Base-by-base conservation (phyloP, 2,329 filamentous ascomycete species). In the Pseudocercospora macadamiae region DNA sequence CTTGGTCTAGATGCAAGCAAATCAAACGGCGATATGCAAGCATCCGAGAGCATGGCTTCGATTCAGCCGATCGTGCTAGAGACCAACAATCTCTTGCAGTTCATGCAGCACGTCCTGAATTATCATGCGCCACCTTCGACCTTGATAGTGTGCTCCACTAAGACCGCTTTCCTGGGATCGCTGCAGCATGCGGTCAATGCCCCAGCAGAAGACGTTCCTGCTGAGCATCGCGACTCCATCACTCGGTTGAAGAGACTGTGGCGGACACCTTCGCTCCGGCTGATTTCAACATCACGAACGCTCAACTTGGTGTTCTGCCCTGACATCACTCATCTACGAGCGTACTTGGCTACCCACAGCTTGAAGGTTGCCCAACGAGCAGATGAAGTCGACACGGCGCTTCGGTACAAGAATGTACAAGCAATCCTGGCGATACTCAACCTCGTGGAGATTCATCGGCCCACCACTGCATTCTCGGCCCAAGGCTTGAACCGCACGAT, bases 261-360 rank as follows among this genome's bases (percentile, higher is more conserved):
- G 30, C n/a, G 57, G 4, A 55, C 51, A 4, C 83, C 87, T 25
- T 86, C 89, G 0, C 83, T 96, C 12, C 82, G 86, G 55, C 83
- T 90, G 62, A 79, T 93, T 25, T 84, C 87, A 47, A 82, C 83
- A 3, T 88, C 90, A 6, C 83, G 86, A 26, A 85, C 87, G 67
- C 82, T 96, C 62, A 85, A 84, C 55, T 74, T 93, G 7, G 77
- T 85, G 32, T 97, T 96, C 75, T 83, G 86, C 55, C 86, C 90
- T 0, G 91, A 89, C 2, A 82, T 95, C 54, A 86, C 89, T 19
- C 87, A 90, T 72, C 83, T 96, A 5, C 87, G 91, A 54, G 90
- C 90, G 32, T 90, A 88, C 68, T 80, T 97, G 8, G 63, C 68
- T 10, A 59, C 47, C 21, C 63, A 64, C 55, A 60, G 52, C 49